Percentiles rank a stretch among this genome's conserved stretches.
Conservation (phyloP, 495 filamentous ascomycete species). For the Chaetomidium leptoderma region DNA sequence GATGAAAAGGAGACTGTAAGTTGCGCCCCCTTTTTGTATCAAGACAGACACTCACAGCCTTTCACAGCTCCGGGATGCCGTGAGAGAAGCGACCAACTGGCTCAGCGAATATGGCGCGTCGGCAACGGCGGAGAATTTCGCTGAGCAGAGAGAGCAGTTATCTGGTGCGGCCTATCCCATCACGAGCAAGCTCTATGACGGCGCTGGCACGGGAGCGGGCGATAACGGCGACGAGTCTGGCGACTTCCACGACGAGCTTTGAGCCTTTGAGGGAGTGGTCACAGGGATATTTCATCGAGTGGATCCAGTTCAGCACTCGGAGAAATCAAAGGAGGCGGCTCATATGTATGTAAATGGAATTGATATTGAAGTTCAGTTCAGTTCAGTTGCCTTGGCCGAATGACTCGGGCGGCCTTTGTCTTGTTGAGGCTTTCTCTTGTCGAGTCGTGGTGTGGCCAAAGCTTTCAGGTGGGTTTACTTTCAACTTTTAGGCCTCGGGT, state of each 20-base stretch:
- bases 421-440: no score
- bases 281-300: no score
- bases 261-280: not conserved
- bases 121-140: conserved; percentile 83
- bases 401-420: no score
- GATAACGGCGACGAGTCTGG: not conserved
- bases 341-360: no score
- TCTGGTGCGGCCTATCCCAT: conserved; percentile 87
- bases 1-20: conserved; percentile 85
- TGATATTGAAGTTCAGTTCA: no score
- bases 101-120: conserved; percentile 81
- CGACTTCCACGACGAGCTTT: conserved; percentile 14
- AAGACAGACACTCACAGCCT: conserved; percentile 20
- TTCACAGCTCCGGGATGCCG: conserved; percentile 69
- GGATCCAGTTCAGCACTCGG: no score
- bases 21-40: conserved; percentile 13
- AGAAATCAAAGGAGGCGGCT: no score
- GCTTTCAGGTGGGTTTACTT: no score
- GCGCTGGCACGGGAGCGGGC: not conserved
- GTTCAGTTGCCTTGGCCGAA: no score
- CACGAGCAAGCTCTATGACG: conserved; percentile 83
- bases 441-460: no score
- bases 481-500: no score
- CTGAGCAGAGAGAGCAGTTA: conserved; percentile 95
- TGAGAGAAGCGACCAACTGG: conserved; percentile 90